Conservation (phyloP, 2,329 filamentous ascomycete species). For the Fusarium sp. region DNA sequence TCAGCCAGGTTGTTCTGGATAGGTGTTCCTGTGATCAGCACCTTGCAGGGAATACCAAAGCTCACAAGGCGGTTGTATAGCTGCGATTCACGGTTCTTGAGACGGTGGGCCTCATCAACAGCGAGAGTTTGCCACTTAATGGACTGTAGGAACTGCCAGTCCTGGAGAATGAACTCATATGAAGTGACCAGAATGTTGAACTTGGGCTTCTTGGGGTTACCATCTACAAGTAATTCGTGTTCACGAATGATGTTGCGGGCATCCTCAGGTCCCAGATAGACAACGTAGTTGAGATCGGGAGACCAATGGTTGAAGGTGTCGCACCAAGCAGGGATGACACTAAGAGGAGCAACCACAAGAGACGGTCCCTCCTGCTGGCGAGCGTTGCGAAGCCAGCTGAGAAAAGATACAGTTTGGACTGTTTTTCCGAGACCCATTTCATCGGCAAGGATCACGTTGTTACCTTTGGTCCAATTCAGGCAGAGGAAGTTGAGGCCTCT, state of each 20-base stretch:
- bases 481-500: constrained; percentile 94
- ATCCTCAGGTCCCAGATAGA: constrained; percentile 91
- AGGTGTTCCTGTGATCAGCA: constrained; percentile 96
- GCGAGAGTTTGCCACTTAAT: constrained; percentile 99
- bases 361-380: constrained; percentile 93
- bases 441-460: constrained; percentile 97
- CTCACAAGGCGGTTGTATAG: constrained; percentile 87
- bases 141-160: constrained; percentile 84
- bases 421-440: constrained; percentile 99
- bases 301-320: constrained; percentile 98
- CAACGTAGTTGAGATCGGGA: constrained; percentile 95
- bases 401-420: constrained; percentile 95
- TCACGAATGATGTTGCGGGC: constrained; percentile 90
- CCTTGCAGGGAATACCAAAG: constrained; percentile 88
- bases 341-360: constrained; percentile 95
- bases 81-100: constrained; percentile 97
- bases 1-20: constrained; percentile 98
- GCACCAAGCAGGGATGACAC: constrained; percentile 97
- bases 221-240: constrained; percentile 88
- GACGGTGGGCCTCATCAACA: constrained; percentile 94
- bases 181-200: constrained; percentile 99
- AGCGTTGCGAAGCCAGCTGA: constrained; percentile 95
- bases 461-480: constrained; percentile 93
- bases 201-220: constrained; percentile 88
- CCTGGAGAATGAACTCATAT: constrained; percentile 93